Evolutionary conservation across 106 monocot genomes (phyloP).

Genomic region (Dioscorea zingiberensis): DNA sequence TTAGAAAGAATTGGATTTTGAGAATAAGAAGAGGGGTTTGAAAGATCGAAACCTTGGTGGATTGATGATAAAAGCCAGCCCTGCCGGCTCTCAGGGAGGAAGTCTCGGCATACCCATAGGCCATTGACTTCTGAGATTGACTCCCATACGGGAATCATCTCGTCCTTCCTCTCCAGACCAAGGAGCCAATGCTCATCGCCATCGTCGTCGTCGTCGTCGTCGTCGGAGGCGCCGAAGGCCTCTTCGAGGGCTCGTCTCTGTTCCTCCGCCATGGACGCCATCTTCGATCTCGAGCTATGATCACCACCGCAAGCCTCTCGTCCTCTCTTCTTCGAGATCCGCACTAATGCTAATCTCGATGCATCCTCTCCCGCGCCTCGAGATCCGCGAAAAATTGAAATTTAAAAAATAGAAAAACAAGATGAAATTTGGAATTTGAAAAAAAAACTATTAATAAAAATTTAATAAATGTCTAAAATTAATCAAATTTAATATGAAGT

Average conservation of each 20-base stretch:
- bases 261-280: background rate
- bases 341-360: too few relatives aligned
- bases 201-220: background rate
- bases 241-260: background rate
- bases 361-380: too few relatives aligned
- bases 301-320: too few relatives aligned
- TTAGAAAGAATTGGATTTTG: background rate
- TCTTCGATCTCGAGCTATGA: background rate
- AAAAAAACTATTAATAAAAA: too few relatives aligned
- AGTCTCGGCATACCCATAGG: slow-evolving; percentile 32
- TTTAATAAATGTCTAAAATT: too few relatives aligned
- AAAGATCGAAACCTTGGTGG: background rate
- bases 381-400: too few relatives aligned
- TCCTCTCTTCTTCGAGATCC: too few relatives aligned
- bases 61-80: slow-evolving; percentile 15
- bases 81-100: slow-evolving; percentile 14
- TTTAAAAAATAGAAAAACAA: too few relatives aligned
- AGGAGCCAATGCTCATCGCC: background rate
- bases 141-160: slow-evolving; percentile 14
- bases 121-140: slow-evolving; percentile 16
- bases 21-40: too few relatives aligned
- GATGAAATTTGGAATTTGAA: too few relatives aligned
- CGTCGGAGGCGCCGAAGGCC: slow-evolving; percentile 8
- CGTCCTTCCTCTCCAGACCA: background rate
- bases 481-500: too few relatives aligned